Conservation (phyloP, 2,329 filamentous ascomycete genomes). For the Orbilia oligospora region DNA sequence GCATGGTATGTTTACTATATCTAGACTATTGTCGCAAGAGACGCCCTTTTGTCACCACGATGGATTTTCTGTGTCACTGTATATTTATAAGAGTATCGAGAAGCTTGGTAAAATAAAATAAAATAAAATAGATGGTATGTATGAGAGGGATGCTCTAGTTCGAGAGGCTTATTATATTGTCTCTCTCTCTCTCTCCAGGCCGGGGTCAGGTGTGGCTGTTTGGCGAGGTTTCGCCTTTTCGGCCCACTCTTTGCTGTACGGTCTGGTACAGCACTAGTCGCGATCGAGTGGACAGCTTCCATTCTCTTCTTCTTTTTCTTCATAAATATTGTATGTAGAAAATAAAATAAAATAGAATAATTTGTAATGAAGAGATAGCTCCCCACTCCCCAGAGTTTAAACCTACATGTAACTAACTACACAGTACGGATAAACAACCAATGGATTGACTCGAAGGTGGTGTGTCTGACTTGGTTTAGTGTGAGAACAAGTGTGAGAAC, state of each 20-base stretch:
- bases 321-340: no score
- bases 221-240: slow-evolving; percentile 48
- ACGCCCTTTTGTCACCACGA: slow-evolving; percentile 12
- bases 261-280: slow-evolving; percentile 32
- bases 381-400: no score
- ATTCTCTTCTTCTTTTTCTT: neutral
- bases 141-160: slow-evolving; percentile 5
- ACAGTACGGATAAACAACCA: slow-evolving; percentile 26
- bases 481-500: slow-evolving; percentile 24
- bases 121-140: no score
- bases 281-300: slow-evolving; percentile 30
- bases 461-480: slow-evolving; percentile 15
- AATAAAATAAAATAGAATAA: neutral
- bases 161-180: slow-evolving; percentile 32
- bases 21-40: neutral
- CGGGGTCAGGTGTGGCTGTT: slow-evolving; percentile 49
- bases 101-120: no score
- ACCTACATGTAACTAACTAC: no score
- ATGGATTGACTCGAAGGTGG: slow-evolving; percentile 22
- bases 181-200: neutral
- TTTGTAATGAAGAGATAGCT: slow-evolving; percentile 32
- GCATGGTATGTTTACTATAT: no score
- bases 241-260: slow-evolving; percentile 32
- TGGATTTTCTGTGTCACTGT: slow-evolving; percentile 7
- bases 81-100: no score